Evolutionary conservation across 2,329 filamentous ascomycete species (phyloP), one percentile per base, ranked within the genome.

Genomic region (Orbilia ellipsospora): DNA sequence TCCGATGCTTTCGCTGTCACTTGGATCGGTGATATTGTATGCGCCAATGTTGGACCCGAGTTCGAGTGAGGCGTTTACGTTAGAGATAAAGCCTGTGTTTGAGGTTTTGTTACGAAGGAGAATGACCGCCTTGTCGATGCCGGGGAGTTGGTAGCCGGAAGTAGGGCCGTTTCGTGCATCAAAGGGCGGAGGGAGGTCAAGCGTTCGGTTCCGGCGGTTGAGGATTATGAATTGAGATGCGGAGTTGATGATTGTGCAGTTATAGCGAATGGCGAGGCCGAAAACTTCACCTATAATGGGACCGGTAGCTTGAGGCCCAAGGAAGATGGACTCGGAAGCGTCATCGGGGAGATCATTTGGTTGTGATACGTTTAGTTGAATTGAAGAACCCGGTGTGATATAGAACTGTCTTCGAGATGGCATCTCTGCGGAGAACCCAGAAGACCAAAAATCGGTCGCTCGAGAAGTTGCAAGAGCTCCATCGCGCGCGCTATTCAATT

Each of bases 31-130:
- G 45, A 74, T 40, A 8, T 68, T 56, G 13, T 54, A 0, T 2
- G 59, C 15, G 0, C 40, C 13, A 31, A 74, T 60, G 26, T 56
- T 36, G 16, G 63, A 62, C 20, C 26, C 70, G 18, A 74, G 70
- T 50, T 74, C 70, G 15, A 74, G 57, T 1, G 70, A 74, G 15
- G 57, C 70, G 16, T 74, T 74, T 57, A 74, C 70, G 23, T 74
- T 74, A 2, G 40, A 55, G 31, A 74, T 60, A 1, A 74, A 15
- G 28, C 48, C 59, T 20, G 26, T 26, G 15, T 42, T 42, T 26
- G 48, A 23, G 1, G 70, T 68, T 55, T 64, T 64, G 31, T 67
- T 67, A 4, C 70, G 63, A 5, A 74, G 57, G 7, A 74, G 51
- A 8, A 74, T 59, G 1, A 64, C 63, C 15, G 61, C 63, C 8